Base-by-base conservation (phyloP, 352 stramenopile species). In the Phytophthora vignae region DNA sequence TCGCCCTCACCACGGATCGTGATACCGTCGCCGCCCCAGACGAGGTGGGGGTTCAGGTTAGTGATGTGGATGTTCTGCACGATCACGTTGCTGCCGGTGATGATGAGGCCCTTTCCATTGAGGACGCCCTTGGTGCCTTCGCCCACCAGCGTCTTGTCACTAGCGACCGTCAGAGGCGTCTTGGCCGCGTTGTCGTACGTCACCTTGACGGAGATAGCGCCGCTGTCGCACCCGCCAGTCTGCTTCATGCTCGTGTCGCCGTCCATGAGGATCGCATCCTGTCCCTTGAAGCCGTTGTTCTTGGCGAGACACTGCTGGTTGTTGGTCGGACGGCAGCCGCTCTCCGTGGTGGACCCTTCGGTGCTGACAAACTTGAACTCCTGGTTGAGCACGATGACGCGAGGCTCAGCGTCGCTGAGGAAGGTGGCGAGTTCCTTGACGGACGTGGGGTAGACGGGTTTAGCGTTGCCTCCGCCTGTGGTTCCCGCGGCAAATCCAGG, bases 61-160 rank as follows among this genome's bases (percentile, higher is more conserved):
- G 72, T 80, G 31, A 81, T 74, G 64, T 82, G 71, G 36, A 82
- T 73, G 25, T 82, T 79, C 52, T 82, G 72, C 17, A 82, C 29
- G 22, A 82, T 82, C 3, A 82, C 64, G 55, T 80, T 83, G 49
- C 56, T 63, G 31, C 66, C 72, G 11, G 36, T 11, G 22, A 81
- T 71, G 4, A 40, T 22, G 33, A 79, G 58, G 48, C 74, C 71
- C 40, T 82, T 82, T 49, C 71, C 72, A 12, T 73, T 73, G 12
- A 82, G 40, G 2, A 79, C 71, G 33, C 74, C 75, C 11, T 60
- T 77, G 12, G 60, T 74, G 44, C 75, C 71, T 22, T 70, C 60
- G 10, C 75, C 75, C 10, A 64, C 31, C 15, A 82, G 52, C 9
- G 75, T 79, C 61, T 82, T 82, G 25, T 78, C 27, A 33, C 71